Evolutionary conservation across 2,329 filamentous ascomycete species (phyloP).

Genomic region (Fusarium illudens): DNA sequence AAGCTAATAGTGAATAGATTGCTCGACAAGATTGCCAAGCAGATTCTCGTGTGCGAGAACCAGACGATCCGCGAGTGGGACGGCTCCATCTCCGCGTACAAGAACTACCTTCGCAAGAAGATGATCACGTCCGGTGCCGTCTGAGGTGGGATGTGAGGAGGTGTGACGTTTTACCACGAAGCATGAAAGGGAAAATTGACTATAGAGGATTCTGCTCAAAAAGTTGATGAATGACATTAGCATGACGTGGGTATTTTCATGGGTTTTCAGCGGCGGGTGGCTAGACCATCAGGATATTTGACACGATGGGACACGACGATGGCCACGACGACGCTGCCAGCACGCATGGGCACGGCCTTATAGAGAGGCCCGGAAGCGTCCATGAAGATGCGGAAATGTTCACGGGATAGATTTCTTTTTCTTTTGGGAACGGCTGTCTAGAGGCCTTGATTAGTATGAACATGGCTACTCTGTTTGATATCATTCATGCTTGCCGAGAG

Average conservation of each 20-base stretch:
- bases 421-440: conserved; percentile 36
- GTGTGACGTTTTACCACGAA: conserved; percentile 31
- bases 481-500: background rate
- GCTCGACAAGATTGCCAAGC: conserved; percentile 99
- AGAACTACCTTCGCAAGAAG: conserved; percentile 99
- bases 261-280: conserved; percentile 41
- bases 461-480: conserved; percentile 20
- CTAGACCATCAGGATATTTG: conserved; percentile 40
- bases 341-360: conserved; percentile 43
- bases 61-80: conserved; percentile 92
- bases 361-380: conserved; percentile 42
- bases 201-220: conserved; percentile 44
- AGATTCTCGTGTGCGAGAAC: conserved; percentile 99
- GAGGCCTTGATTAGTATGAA: conserved; percentile 41
- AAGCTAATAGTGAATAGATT: conserved; percentile 64
- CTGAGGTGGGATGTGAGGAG: conserved; percentile 56
- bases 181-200: conserved; percentile 40
- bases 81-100: conserved; percentile 91
- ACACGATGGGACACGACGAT: conserved; percentile 36
- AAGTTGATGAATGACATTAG: conserved; percentile 41
- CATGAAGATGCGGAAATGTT: conserved; percentile 45
- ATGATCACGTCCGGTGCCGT: conserved; percentile 91
- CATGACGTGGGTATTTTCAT: conserved; percentile 44
- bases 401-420: conserved; percentile 48
- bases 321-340: conserved; percentile 40